Evolutionary conservation across 1,139 yeast genomes (phyloP).

Genomic region (Kodamaea fungicola): DNA sequence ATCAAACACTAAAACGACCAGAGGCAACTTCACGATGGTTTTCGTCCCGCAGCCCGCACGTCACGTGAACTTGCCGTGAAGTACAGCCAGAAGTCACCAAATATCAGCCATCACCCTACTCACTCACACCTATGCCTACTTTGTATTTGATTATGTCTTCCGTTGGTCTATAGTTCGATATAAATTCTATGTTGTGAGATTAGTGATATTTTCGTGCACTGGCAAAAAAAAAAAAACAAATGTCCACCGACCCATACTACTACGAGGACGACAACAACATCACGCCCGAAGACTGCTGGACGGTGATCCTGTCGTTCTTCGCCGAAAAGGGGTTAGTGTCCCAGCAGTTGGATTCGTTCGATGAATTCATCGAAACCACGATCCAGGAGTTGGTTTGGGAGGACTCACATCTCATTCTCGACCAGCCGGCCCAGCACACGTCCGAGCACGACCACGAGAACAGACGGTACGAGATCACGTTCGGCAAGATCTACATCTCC

Average conservation of each 20-base stretch:
- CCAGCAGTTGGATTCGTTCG: conserved; percentile 96
- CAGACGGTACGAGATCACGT: conserved; percentile 89
- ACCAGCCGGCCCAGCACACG: conserved; percentile 97
- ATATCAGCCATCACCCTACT: too few relatives aligned
- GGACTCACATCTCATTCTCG: conserved; percentile 88
- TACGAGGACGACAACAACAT: conserved; percentile 68
- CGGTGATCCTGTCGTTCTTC: conserved; percentile 93
- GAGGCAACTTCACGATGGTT: too few relatives aligned
- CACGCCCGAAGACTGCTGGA: conserved; percentile 99
- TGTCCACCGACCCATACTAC: conserved; percentile 46
- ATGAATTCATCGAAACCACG: conserved; percentile 94
- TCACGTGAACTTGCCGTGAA: too few relatives aligned
- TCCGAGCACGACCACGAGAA: conserved; percentile 86
- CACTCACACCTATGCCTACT: too few relatives aligned
- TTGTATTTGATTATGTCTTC: too few relatives aligned
- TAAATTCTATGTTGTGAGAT: too few relatives aligned
- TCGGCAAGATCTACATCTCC: conserved; percentile 94
- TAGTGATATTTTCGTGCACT: neutral
- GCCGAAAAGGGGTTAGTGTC: conserved; percentile 96
- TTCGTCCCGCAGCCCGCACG: too few relatives aligned
- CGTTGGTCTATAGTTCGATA: too few relatives aligned
- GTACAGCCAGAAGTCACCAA: too few relatives aligned
- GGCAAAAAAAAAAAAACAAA: neutral
- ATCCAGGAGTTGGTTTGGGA: conserved; percentile 97
- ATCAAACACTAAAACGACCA: too few relatives aligned